phyloP scores from a whole-genome alignment of 371 early-diverging fungal species.

The Globomyces sp. region DNA sequence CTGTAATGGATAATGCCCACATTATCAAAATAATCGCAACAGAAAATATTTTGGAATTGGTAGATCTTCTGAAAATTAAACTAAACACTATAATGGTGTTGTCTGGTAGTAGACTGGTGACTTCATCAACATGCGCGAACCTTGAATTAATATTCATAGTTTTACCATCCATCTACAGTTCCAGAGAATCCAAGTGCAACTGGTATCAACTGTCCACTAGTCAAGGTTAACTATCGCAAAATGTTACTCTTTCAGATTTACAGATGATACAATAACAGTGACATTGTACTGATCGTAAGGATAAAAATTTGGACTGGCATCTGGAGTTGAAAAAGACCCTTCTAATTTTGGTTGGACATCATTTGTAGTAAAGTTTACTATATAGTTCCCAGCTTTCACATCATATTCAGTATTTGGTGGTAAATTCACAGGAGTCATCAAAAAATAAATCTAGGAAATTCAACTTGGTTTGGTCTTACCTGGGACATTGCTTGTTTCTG shows the following conservation, averaged over 20 bases:
- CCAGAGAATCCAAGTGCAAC: conserved; percentile 15
- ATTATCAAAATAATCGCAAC: conserved; percentile 26
- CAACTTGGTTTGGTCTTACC: not conserved
- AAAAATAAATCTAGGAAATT: not conserved
- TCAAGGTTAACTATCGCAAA: conserved; percentile 24
- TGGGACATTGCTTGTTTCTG: too few relatives aligned
- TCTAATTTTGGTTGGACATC: not conserved
- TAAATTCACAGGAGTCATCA: not conserved
- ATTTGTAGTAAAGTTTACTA: not conserved
- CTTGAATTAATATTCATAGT: not conserved
- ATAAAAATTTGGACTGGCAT: too few relatives aligned
- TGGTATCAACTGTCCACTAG: conserved; percentile 16
- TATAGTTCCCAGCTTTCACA: conserved; percentile 3
- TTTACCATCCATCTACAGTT: conserved; percentile 17
- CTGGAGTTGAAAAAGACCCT: not conserved
- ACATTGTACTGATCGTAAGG: too few relatives aligned
- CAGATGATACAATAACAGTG: conserved; percentile 12
- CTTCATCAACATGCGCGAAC: not conserved
- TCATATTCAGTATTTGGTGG: not conserved
- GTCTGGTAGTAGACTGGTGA: not conserved
- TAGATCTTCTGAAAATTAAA: conserved; percentile 12
- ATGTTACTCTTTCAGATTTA: conserved; percentile 30
- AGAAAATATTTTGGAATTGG: conserved; percentile 24
- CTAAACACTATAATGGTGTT: too few relatives aligned
- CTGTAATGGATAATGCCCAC: conserved; percentile 33